phyloP scores from a whole-genome alignment of 179 eudicot species.

The Beta corolliflora region DNA sequence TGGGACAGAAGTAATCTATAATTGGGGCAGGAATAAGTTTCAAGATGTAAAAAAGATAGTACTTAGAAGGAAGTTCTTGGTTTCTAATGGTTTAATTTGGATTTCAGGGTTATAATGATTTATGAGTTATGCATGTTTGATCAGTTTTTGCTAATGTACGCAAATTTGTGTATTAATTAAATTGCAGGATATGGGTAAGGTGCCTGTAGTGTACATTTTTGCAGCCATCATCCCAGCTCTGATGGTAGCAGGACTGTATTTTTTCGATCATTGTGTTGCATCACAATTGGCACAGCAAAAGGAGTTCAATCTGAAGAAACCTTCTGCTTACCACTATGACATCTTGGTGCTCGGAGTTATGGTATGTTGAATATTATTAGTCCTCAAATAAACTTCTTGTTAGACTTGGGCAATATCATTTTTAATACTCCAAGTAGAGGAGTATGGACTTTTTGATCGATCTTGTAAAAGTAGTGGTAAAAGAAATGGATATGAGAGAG shows the following conservation, averaged over 20 bases:
- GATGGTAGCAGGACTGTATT: conserved; percentile 68
- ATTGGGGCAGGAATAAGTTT: no score
- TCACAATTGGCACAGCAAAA: conserved; percentile 70
- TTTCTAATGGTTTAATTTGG: no score
- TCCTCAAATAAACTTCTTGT: no score
- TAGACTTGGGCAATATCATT: no score
- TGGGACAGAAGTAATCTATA: no score
- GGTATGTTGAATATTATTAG: conserved; percentile 30
- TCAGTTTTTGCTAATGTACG: neutral
- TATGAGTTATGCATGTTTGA: neutral
- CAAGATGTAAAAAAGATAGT: no score
- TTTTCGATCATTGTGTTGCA: conserved; percentile 66
- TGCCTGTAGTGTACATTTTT: conserved; percentile 55
- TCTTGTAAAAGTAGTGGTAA: no score
- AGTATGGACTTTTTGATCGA: no score
- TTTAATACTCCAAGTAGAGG: no score
- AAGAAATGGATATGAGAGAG: no score
- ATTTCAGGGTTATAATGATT: no score
- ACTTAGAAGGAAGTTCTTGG: no score
- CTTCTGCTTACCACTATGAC: conserved; percentile 65
- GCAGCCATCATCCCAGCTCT: conserved; percentile 63
- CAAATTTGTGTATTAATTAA: neutral
- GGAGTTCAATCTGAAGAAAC: conserved; percentile 64
- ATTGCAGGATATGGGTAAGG: conserved; percentile 59
- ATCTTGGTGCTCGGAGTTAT: conserved; percentile 58